Conservation (phyloP, 1,284 basidiomycete genomes). For the Ustilago esculenta region DNA sequence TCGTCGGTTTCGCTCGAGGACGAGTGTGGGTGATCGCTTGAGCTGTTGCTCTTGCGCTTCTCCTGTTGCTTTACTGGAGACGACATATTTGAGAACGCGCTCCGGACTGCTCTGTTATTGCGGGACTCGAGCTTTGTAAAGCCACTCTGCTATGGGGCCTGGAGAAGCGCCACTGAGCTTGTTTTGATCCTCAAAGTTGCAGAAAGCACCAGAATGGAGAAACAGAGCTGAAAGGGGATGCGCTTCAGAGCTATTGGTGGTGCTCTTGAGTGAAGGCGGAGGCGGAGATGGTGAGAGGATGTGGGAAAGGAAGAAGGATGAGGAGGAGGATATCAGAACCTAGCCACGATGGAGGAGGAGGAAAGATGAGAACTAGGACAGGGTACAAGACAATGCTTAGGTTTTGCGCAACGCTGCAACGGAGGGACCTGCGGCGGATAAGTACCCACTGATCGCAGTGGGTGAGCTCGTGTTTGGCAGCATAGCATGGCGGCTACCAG, state of each 20-base stretch:
- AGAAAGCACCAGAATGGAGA: background rate
- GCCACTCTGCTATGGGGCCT: too few species aligned
- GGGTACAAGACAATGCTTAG: too few species aligned
- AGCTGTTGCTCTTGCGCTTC: constrained; percentile 27
- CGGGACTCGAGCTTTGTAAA: too few species aligned
- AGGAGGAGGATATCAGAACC: background rate
- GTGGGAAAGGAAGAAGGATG: constrained; percentile 1
- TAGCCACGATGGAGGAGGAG: background rate
- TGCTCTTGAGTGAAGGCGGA: constrained; percentile 19
- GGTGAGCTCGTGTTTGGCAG: constrained; percentile 1
- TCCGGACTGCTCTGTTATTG: too few species aligned
- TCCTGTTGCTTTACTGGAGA: constrained; percentile 18
- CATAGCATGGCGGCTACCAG: too few species aligned
- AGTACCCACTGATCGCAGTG: constrained; percentile 2
- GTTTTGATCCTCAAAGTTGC: constrained; percentile 2
- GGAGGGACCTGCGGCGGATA: background rate
- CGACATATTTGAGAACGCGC: constrained; percentile 17
- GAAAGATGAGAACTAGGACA: background rate
- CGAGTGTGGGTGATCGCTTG: constrained; percentile 26
- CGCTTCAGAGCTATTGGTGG: constrained; percentile 20
- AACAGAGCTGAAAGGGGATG: background rate
- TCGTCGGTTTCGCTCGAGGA: constrained; percentile 28
- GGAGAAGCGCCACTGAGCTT: too few species aligned
- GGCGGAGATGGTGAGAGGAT: constrained; percentile 3
- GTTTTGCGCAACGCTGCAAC: too few species aligned